Evolutionary conservation across 768 basidiomycete genomes (phyloP), one percentile per base, ranked within the genome.

Genomic region (Kwoniella dejecticola): DNA sequence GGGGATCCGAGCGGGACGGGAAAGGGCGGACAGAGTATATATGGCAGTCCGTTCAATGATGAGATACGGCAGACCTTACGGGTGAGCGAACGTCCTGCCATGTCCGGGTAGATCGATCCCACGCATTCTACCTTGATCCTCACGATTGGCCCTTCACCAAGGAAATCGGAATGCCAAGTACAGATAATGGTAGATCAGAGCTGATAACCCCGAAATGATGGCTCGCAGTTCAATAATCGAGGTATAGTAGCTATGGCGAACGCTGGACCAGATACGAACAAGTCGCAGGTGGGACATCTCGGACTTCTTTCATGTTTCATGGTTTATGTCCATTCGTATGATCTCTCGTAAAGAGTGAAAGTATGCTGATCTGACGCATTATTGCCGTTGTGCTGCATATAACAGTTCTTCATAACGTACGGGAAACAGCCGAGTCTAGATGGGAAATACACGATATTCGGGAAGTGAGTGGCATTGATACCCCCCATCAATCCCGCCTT

Each of bases 181-280:
- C n/a, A n/a, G n/a, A n/a, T n/a, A n/a, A n/a, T n/a, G n/a, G n/a
- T n/a, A n/a, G n/a, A n/a, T n/a, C n/a, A n/a, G n/a, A n/a, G n/a
- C n/a, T n/a, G n/a, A n/a, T n/a, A n/a, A n/a, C n/a, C n/a, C n/a
- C n/a, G 33, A 36, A 36, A 36, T 36, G 33, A 7, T 36, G 33
- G 15, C 15, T 36, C 33, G 15, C 33, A 98, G 95, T 98, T 99
- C 82, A 97, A 97, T 79, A 82, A 87, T 52, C 86, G 96, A 63
- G 96, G 96, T 17, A 84, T 97, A 67, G 88, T 98, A 15, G 96
- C 96, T 27, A 98, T 98, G 94, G 96, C 96, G 57, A 99, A 98
- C 52, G 71, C 64, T 11, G 77, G 77, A 7, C 77, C 77, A 31
- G 70, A 78, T 69, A 86, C 89, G 31, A 99, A 97, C 82, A 97